Evolutionary conservation across 768 basidiomycete species (phyloP).

Genomic region (Leccinum longicurvipes): DNA sequence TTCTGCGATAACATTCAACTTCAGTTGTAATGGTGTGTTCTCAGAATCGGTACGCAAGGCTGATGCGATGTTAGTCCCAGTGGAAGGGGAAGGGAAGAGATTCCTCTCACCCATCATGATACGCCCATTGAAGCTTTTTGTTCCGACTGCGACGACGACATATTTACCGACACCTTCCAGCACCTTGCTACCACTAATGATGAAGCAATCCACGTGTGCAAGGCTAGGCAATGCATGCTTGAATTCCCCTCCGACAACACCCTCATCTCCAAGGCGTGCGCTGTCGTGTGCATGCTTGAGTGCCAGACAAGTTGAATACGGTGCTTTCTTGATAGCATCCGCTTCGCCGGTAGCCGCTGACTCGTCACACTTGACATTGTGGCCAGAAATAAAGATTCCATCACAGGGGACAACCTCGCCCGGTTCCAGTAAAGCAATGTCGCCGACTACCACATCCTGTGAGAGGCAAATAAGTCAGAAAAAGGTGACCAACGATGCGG

Average conservation of each 20-base stretch:
- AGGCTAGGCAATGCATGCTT: slow-evolving; percentile 8
- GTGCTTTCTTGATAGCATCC: slow-evolving; percentile 86
- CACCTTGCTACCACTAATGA: slow-evolving; percentile 90
- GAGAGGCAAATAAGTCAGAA: slow-evolving; percentile 19
- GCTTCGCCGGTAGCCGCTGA: slow-evolving; percentile 96
- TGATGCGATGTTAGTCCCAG: slow-evolving; percentile 27
- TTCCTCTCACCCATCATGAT: slow-evolving; percentile 87
- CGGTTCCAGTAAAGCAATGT: slow-evolving; percentile 87
- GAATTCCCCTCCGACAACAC: slow-evolving; percentile 24
- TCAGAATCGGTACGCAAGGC: slow-evolving; percentile 85
- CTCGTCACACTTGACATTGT: slow-evolving; percentile 95
- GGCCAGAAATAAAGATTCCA: slow-evolving; percentile 88
- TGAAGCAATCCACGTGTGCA: slow-evolving; percentile 83
- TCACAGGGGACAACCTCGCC: slow-evolving; percentile 97
- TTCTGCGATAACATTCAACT: slow-evolving; percentile 92
- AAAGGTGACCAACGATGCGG: background rate
- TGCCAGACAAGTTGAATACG: slow-evolving; percentile 71
- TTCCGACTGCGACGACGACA: slow-evolving; percentile 89
- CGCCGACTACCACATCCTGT: slow-evolving; percentile 91
- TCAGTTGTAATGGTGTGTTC: slow-evolving; percentile 89
- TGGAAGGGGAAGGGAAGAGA: background rate
- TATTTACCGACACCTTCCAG: slow-evolving; percentile 93
- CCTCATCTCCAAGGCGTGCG: slow-evolving; percentile 16
- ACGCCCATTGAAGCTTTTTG: slow-evolving; percentile 90
- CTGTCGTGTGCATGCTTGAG: slow-evolving; percentile 36